phyloP scores from a whole-genome alignment of 306 rosid genomes.

The Mucuna pruriens region DNA sequence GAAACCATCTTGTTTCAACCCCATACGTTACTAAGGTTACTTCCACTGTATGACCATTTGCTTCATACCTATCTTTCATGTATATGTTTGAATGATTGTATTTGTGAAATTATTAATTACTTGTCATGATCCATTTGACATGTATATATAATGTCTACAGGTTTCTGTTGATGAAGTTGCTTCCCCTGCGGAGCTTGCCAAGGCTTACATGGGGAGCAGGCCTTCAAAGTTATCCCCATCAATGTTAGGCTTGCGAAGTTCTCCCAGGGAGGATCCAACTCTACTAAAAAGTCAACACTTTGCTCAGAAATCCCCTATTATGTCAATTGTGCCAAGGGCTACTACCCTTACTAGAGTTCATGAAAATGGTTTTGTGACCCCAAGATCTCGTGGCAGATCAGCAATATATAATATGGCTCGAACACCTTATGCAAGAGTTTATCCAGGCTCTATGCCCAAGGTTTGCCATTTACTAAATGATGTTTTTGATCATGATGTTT shows the following conservation, averaged over 20 bases:
- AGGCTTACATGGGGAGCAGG: constrained; percentile 87
- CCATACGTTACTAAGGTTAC: constrained; percentile 37
- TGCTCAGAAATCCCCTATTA: constrained; percentile 48
- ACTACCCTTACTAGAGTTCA: constrained; percentile 47
- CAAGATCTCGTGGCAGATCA: constrained; percentile 84
- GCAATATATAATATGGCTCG: constrained; percentile 87
- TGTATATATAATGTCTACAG: constrained; percentile 45
- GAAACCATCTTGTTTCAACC: constrained; percentile 49
- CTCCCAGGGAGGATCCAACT: constrained; percentile 47
- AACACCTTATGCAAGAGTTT: constrained; percentile 78
- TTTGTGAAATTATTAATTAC: background rate
- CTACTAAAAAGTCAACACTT: constrained; percentile 41
- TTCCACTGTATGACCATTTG: constrained; percentile 58
- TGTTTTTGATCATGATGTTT: background rate
- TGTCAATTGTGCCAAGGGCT: constrained; percentile 62
- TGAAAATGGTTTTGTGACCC: constrained; percentile 75
- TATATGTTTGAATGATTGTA: background rate
- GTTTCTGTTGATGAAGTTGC: constrained; percentile 73
- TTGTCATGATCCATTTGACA: constrained; percentile 26
- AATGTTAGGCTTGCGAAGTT: constrained; percentile 50
- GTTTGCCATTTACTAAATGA: constrained; percentile 45
- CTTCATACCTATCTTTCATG: background rate
- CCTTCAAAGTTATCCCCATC: constrained; percentile 69
- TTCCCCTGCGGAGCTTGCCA: constrained; percentile 89
- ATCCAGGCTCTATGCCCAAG: constrained; percentile 53